phyloP scores from a whole-genome alignment of 345 rosid genomes.

The Hibiscus syriacus region DNA sequence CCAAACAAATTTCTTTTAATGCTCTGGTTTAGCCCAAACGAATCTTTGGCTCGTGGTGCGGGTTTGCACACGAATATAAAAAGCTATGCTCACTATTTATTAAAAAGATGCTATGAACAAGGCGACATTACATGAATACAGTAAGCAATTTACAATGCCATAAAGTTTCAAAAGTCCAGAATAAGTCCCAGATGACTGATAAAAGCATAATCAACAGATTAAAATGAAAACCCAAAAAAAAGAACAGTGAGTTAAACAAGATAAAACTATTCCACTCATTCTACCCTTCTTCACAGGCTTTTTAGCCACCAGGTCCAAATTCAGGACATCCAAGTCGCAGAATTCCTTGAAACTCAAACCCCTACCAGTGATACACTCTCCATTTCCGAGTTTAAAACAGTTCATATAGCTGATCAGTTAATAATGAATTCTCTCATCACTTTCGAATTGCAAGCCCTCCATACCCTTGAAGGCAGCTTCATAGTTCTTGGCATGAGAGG shows the following conservation, averaged over 20 bases:
- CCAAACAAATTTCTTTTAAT: too few relatives aligned
- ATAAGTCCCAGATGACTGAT: neutral
- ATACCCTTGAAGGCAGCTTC: conserved; percentile 16
- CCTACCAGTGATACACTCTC: neutral
- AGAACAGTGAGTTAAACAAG: neutral
- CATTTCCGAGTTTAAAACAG: neutral
- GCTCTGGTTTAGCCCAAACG: too few relatives aligned
- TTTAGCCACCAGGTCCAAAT: neutral
- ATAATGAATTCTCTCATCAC: conserved; percentile 9
- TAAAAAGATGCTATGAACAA: neutral
- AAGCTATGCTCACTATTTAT: too few relatives aligned
- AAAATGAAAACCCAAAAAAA: neutral
- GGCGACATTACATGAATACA: neutral
- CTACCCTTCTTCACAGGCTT: neutral
- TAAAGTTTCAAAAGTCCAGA: neutral
- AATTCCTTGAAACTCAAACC: neutral
- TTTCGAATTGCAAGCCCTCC: conserved; percentile 12
- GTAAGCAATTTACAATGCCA: neutral
- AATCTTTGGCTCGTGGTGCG: too few relatives aligned
- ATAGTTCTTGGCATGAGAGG: conserved; percentile 9
- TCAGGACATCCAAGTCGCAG: neutral
- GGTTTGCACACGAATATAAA: too few relatives aligned
- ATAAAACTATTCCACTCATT: neutral
- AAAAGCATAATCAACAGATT: neutral
- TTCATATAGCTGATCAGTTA: neutral